Percentiles rank a stretch among this genome's conserved stretches.
Evolutionary conservation across 1,284 basidiomycete genomes (phyloP).

Genomic region (Sporisorium exsertum): DNA sequence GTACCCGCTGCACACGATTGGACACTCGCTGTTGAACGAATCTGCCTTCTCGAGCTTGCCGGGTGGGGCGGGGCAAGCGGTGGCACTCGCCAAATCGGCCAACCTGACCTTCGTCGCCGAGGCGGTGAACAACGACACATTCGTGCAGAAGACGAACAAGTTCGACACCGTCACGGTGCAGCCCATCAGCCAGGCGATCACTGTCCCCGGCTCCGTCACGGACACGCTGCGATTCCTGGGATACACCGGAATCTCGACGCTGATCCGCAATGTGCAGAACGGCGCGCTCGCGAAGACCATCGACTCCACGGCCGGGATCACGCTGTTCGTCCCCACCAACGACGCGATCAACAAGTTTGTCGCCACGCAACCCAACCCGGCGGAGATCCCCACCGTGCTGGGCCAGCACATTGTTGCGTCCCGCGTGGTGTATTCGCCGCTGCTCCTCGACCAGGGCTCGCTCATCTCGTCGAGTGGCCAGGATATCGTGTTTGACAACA

Average conservation of each 20-base stretch:
- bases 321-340: slow-evolving; percentile 56
- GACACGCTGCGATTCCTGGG: slow-evolving; percentile 45
- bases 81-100: slow-evolving; percentile 39
- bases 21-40: slow-evolving; percentile 49
- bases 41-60: slow-evolving; percentile 38
- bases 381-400: slow-evolving; percentile 39
- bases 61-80: slow-evolving; percentile 56
- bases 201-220: slow-evolving; percentile 49
- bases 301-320: slow-evolving; percentile 49
- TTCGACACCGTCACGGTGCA: slow-evolving; percentile 46
- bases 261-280: slow-evolving; percentile 33
- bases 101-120: slow-evolving; percentile 35
- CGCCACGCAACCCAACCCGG: slow-evolving; percentile 28
- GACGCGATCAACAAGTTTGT: slow-evolving; percentile 39
- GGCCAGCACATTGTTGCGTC: slow-evolving; percentile 55
- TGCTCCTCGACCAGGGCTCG: slow-evolving; percentile 50
- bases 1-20: slow-evolving; percentile 52
- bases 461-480: slow-evolving; percentile 54
- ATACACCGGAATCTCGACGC: slow-evolving; percentile 27
- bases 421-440: slow-evolving; percentile 53
- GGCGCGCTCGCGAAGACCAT: slow-evolving; percentile 34
- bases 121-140: slow-evolving; percentile 51
- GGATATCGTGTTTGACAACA: slow-evolving; percentile 52
- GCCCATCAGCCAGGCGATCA: slow-evolving; percentile 52
- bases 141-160: slow-evolving; percentile 14